Base-by-base conservation (phyloP, 352 stramenopile genomes). In the Pythium sukuiense region DNA sequence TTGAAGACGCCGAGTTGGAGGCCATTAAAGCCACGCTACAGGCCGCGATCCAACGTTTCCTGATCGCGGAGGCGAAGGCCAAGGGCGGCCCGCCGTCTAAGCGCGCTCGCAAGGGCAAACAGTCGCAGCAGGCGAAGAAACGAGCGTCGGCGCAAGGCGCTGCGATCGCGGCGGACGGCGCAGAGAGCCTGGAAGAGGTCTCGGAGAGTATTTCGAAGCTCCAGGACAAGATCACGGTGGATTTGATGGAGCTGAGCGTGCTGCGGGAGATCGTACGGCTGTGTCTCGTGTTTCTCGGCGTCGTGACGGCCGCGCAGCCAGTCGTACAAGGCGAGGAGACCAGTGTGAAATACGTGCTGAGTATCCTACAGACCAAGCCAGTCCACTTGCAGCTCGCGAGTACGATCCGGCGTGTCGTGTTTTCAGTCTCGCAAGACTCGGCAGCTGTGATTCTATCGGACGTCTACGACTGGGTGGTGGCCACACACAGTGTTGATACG, bases 241-340 rank as follows among this genome's bases (percentile, higher is more conserved):
- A 82, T 39, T 73, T 80, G 46, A 61, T 69, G 11, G 67, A 66
- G 4, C 39, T 67, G 13, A 52, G 32, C 1, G 71, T 75, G 26
- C 57, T 90, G 26, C 43, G 46, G 6, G 83, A 89, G 49, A 63
- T 83, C 30, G 65, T 86, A 35, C 77, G 63, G 20, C 70, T 92
- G 41, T 76, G 73, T 54, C 48, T 89, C 26, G 45, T 59, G 32
- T 77, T 86, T 53, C 76, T 69, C 32, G 65, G 72, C 14, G 61
- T 80, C 13, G 49, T 88, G 46, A 72, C 80, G 35, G 76, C 73
- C 2, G 73, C 81, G 14, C 76, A 88, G 27, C 14, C 76, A 3
- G 26, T 72, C 11, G 12, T 37, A 9, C 20, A 14, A 6, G n/a
- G 6, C 50, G 78, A 16, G 0, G 14, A 49, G n/a, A 39, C 9